Base-by-base conservation (phyloP, 1,284 basidiomycete genomes). In the Crucibulum parvulum region DNA sequence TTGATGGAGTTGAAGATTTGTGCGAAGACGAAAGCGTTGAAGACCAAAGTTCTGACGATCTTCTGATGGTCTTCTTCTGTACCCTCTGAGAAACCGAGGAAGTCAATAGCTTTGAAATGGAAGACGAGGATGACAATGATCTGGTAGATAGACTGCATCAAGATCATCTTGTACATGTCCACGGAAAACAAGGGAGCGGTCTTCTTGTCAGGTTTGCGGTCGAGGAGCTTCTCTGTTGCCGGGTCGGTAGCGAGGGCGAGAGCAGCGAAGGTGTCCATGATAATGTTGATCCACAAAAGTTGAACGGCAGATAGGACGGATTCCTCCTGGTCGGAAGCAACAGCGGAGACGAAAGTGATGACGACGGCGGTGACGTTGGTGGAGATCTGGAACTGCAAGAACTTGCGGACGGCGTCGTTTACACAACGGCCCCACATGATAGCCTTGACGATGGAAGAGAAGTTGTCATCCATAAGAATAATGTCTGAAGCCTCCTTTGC, bases 341-440 rank as follows among this genome's bases (percentile, higher is more conserved):
- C 89, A 35, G 96, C 94, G 34, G 96, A 91, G 61, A 98, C 86
- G 68, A 96, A 96, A 7, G 97, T 99, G 72, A 99, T 92, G 62
- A 97, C 77, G 60, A 99, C 96, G 51, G 97, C 97, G 6, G 95
- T 96, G 63, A 99, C 88, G 82, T 99, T 99, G 71, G 94, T 94
- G 8, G 94, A 95, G 65, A 99, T 87, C 81, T 99, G 98, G 87
- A 99, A 99, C 81, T 99, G 97, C 63, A 99, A 75, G 82, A 99
- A 99, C 82, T 99, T 99, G 75, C 93, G 91, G 62, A 99, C 97
- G 0, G 96, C 89, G 74, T 99, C 97, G 77, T 98, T 99, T 64
- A 99, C 96, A 74, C 95, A 97, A 60, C 97, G 94, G 50, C 97
- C 97, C 97, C 97, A 99, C 86, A 98, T 96, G 71, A 99, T 96